Percentiles rank a stretch among this genome's conserved stretches.
Conservation (phyloP, 768 basidiomycete species). For the Cystoderma amianthinum region DNA sequence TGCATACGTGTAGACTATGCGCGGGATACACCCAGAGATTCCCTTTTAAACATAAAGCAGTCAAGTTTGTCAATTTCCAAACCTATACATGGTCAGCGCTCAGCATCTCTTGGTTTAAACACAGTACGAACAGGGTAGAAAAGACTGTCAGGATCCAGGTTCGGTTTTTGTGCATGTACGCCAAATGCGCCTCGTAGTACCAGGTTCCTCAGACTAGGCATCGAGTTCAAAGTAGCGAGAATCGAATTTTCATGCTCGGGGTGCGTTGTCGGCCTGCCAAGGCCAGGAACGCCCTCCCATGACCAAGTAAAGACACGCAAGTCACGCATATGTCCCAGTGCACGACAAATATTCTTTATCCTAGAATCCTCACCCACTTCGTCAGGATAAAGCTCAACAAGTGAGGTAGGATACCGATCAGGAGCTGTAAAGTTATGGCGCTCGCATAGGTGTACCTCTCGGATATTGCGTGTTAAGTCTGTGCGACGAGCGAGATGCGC, state of each 20-base stretch:
- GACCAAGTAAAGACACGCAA: background rate
- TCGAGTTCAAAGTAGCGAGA: background rate
- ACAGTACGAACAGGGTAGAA: background rate
- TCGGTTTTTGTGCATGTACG: background rate
- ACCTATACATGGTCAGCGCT: constrained; percentile 10
- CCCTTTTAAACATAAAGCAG: constrained; percentile 18
- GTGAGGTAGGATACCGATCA: background rate
- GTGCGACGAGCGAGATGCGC: background rate
- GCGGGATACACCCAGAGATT: constrained; percentile 20
- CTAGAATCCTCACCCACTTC: background rate
- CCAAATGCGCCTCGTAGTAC: background rate
- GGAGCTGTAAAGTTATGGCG: background rate
- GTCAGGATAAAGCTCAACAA: background rate
- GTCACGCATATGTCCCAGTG: background rate
- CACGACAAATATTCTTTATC: background rate
- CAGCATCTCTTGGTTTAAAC: background rate
- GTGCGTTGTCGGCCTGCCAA: background rate
- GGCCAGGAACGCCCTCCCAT: too few species aligned
- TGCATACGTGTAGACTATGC: constrained; percentile 20
- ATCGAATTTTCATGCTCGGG: background rate
- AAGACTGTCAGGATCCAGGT: background rate
- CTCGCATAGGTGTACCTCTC: background rate
- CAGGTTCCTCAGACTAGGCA: background rate
- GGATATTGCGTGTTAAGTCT: background rate
- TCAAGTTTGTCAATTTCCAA: constrained; percentile 23